These are phyloP conservation scores for Huntiella decipiens DNA, from an alignment of 2,329 filamentous ascomycete species.

Conservation along the genomic window DNA sequence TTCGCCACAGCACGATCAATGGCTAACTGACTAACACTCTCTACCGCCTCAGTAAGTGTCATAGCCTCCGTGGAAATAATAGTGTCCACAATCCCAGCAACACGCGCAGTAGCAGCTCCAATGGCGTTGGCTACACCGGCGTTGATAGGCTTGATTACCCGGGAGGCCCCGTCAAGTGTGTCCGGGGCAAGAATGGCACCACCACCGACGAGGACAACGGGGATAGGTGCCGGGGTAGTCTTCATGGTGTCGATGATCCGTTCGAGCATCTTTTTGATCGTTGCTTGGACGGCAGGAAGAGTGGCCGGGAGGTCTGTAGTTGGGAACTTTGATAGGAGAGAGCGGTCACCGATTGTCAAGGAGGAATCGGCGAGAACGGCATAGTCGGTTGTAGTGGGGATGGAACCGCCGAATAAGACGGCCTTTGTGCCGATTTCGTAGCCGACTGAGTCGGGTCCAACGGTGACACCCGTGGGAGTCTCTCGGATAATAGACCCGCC, in stretches of 20 bases:
- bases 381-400: conserved; percentile 40
- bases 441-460: conserved; percentile 44
- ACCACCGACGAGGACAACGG: conserved; percentile 43
- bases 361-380: conserved; percentile 17
- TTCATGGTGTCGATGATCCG: conserved; percentile 42
- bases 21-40: conserved; percentile 23
- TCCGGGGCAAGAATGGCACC: conserved; percentile 40
- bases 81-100: conserved; percentile 34
- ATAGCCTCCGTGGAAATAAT: conserved; percentile 28
- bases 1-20: conserved; percentile 10
- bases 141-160: conserved; percentile 35
- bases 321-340: conserved; percentile 1
- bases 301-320: conserved; percentile 14
- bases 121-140: conserved; percentile 45
- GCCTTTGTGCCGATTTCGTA: conserved; percentile 35
- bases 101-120: conserved; percentile 41
- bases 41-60: conserved; percentile 21
- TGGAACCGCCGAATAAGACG: conserved; percentile 34
- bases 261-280: conserved; percentile 33
- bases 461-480: conserved; percentile 18
- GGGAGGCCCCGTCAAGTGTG: conserved; percentile 34
- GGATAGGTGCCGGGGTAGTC: conserved; percentile 37
- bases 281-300: conserved; percentile 11
- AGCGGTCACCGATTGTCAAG: conserved; percentile 18
- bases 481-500: conserved; percentile 34